Conservation (phyloP, 371 early-diverging fungal species). For the Apophysomyces ossiformis region DNA sequence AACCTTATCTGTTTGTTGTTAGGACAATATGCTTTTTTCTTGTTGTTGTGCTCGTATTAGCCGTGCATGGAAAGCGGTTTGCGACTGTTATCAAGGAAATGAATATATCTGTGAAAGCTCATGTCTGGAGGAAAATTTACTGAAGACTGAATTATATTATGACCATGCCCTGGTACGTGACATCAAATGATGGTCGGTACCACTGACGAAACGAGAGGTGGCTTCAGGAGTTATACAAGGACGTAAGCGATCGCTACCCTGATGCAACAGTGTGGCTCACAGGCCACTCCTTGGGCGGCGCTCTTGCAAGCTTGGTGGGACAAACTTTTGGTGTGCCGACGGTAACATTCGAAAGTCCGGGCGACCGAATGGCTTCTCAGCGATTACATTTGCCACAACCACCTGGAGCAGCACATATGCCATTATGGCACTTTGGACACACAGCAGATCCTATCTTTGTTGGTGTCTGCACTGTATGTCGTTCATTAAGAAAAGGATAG, state of each 20-base stretch:
- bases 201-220: neutral
- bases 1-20: constrained; percentile 4
- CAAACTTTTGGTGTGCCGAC: constrained; percentile 87
- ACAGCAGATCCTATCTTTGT: constrained; percentile 92
- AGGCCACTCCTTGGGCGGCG: constrained; percentile 96
- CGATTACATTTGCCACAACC: constrained; percentile 79
- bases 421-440: constrained; percentile 94
- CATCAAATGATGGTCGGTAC: neutral
- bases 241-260: constrained; percentile 69
- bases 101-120: constrained; percentile 63
- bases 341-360: constrained; percentile 89
- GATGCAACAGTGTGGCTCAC: constrained; percentile 81
- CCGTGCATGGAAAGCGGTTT: constrained; percentile 82
- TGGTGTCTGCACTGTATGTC: constrained; percentile 78
- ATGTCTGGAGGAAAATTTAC: constrained; percentile 66
- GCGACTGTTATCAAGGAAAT: constrained; percentile 74
- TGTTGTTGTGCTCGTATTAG: constrained; percentile 97
- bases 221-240: constrained; percentile 41
- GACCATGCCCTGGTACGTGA: constrained; percentile 72
- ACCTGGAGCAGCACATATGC: constrained; percentile 60
- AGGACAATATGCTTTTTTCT: constrained; percentile 94
- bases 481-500: neutral
- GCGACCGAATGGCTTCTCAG: constrained; percentile 80
- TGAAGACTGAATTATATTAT: constrained; percentile 79
- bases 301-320: constrained; percentile 81